Evolutionary conservation across 371 early-diverging fungal genomes (phyloP), one percentile per base, ranked within the genome.

Genomic region (Mucor plumbeus): DNA sequence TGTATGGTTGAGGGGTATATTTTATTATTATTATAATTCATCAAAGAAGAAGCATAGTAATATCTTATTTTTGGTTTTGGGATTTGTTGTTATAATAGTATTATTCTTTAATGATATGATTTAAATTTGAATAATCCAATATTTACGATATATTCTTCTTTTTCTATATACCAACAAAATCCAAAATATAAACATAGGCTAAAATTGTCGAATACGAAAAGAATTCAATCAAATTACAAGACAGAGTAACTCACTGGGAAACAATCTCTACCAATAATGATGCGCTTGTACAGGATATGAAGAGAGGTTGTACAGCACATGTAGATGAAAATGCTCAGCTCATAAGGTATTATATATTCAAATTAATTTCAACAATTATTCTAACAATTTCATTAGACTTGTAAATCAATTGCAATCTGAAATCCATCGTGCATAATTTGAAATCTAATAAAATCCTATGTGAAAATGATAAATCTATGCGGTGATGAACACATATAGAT

Each of bases 271-370:
- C 65, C 19, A 71, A 72, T 17, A 71, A 64, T 43, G 44, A 71
- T 41, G 47, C 53, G 0, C 62, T 75, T 39, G 50, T 71, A 19
- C 67, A 75, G 10, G 65, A 74, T 31, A 60, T 77, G 31, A 74
- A 72, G 47, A 65, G 55, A 9, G 77, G 69, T 21, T 70, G 64
- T 43, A 44, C 33, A 26, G 69, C 75, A n/a, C 67, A 66, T 50
- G 64, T 66, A 8, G 74, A 78, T 48, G 79, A 78, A 43, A 81
- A 78, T 54, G 67, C 53, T 7, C 81, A 81, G 19, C 72, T 81
- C 41, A 54, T 68, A 39, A 68, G 62, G 77, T 81, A 74, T 54
- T 62, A 7, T 35, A 8, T 17, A 0, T 39, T n/a, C 3, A 39
- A 7, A 38, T n/a, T 15, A 11, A 14, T 11, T n/a, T 47, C 35